Evolutionary conservation across 768 basidiomycete species (phyloP).

Genomic region (Boletus rex-veris): DNA sequence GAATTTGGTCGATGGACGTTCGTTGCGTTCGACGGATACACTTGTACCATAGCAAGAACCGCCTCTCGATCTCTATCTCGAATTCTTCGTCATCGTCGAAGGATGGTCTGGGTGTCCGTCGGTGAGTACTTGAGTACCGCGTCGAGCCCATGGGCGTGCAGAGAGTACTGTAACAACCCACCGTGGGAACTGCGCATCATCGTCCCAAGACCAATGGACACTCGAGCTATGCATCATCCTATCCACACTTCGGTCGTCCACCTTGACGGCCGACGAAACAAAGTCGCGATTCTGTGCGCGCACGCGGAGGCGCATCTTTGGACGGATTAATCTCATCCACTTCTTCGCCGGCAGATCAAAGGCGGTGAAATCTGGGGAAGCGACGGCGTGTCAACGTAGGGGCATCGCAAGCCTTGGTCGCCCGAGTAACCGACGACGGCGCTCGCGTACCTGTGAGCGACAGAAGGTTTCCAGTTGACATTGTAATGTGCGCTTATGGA

Average conservation of each 20-base stretch:
- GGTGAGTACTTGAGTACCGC: constrained; percentile 9
- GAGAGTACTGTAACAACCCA: constrained; percentile 1
- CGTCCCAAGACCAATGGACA: constrained; percentile 16
- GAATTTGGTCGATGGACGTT: constrained; percentile 21
- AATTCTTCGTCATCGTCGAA: constrained; percentile 15
- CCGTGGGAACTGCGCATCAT: constrained; percentile 11
- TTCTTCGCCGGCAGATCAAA: constrained; percentile 18
- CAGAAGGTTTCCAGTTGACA: constrained; percentile 5
- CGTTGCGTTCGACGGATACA: constrained; percentile 25
- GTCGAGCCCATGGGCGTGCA: not conserved
- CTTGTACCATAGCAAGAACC: constrained; percentile 19
- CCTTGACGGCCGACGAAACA: constrained; percentile 16
- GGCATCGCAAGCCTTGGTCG: too few species aligned
- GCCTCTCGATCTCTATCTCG: constrained; percentile 20
- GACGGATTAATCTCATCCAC: constrained; percentile 17
- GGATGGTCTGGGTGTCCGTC: constrained; percentile 5
- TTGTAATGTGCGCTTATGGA: not conserved
- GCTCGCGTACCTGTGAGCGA: constrained; percentile 19
- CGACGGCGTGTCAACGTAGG: too few species aligned
- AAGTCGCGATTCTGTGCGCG: constrained; percentile 5
- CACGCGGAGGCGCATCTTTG: constrained; percentile 24
- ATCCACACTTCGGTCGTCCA: not conserved
- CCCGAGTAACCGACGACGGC: not conserved
- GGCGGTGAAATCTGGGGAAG: constrained; percentile 20
- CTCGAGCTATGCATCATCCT: not conserved